phyloP scores from a whole-genome alignment of 768 basidiomycete species.

The Collybia nuda region DNA sequence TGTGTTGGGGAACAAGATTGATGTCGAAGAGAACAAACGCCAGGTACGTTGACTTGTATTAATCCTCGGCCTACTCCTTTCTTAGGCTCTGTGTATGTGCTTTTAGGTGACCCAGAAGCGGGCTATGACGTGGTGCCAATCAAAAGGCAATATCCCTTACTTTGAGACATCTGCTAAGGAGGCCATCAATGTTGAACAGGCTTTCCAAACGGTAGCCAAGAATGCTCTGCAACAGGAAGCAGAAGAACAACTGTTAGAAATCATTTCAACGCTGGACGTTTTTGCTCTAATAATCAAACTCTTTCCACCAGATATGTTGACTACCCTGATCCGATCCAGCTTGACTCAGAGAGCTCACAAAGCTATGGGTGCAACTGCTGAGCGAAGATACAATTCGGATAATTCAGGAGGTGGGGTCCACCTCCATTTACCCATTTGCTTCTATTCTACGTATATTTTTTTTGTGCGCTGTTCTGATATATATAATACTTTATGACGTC shows the following conservation, averaged over 20 bases:
- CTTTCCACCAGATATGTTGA: slow-evolving; percentile 77
- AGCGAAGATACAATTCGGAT: slow-evolving; percentile 10
- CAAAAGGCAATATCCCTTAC: slow-evolving; percentile 99
- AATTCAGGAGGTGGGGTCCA: neutral
- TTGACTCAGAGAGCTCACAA: slow-evolving; percentile 91
- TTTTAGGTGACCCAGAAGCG: slow-evolving; percentile 98
- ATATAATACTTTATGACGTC: slow-evolving; percentile 6
- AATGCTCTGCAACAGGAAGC: slow-evolving; percentile 97
- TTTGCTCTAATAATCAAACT: slow-evolving; percentile 9
- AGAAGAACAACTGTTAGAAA: slow-evolving; percentile 86
- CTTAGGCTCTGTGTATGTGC: slow-evolving; percentile 6
- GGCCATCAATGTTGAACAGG: slow-evolving; percentile 99
- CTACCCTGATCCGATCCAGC: slow-evolving; percentile 97
- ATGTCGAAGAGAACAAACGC: slow-evolving; percentile 97
- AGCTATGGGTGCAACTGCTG: slow-evolving; percentile 91
- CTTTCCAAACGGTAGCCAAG: slow-evolving; percentile 99
- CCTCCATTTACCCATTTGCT: neutral
- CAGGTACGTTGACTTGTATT: slow-evolving; percentile 55
- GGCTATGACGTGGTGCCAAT: slow-evolving; percentile 99
- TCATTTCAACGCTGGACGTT: slow-evolving; percentile 5
- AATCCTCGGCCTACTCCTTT: neutral
- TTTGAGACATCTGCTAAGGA: slow-evolving; percentile 99
- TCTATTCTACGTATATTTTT: too few species aligned
- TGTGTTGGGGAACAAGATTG: slow-evolving; percentile 99
- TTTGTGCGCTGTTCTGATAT: neutral